Conservation (phyloP, 805 yeast genomes). For the Novakomyces olei region DNA sequence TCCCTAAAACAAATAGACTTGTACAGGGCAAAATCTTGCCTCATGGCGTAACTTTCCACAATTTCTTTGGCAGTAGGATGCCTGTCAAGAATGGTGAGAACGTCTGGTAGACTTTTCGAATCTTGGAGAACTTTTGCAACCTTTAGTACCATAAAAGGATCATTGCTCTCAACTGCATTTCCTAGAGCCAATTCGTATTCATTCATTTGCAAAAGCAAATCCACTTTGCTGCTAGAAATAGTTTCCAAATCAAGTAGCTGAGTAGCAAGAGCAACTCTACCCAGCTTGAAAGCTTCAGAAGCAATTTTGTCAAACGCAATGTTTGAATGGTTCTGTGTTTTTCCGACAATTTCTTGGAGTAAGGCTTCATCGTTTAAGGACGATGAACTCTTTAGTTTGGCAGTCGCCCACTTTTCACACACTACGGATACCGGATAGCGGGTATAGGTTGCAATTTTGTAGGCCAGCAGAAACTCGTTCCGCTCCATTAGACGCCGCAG, state of each 20-base stretch:
- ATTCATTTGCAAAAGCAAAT: constrained; percentile 44
- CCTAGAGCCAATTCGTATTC: constrained; percentile 46
- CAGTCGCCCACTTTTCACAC: constrained; percentile 16
- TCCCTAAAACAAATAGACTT: no score
- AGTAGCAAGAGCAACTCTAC: constrained; percentile 47
- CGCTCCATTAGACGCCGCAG: no score
- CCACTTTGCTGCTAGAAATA: constrained; percentile 33
- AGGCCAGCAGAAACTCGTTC: constrained; percentile 35
- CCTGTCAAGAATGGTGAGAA: no score
- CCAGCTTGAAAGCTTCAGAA: constrained; percentile 54
- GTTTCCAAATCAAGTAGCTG: constrained; percentile 50
- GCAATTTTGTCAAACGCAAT: constrained; percentile 13
- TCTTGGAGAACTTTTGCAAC: constrained; percentile 6
- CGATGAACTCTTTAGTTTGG: no score
- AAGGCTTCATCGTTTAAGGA: constrained; percentile 3
- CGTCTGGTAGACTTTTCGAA: not conserved
- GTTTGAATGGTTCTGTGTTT: not conserved
- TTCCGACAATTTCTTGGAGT: not conserved
- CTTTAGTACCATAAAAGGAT: constrained; percentile 27
- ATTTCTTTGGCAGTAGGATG: no score
- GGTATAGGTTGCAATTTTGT: constrained; percentile 37
- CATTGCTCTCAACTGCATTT: constrained; percentile 40
- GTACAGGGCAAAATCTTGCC: no score
- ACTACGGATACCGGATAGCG: constrained; percentile 37
- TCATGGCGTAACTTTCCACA: no score